Conservation (phyloP, 495 filamentous ascomycete genomes). For the Penicillium steckii region DNA sequence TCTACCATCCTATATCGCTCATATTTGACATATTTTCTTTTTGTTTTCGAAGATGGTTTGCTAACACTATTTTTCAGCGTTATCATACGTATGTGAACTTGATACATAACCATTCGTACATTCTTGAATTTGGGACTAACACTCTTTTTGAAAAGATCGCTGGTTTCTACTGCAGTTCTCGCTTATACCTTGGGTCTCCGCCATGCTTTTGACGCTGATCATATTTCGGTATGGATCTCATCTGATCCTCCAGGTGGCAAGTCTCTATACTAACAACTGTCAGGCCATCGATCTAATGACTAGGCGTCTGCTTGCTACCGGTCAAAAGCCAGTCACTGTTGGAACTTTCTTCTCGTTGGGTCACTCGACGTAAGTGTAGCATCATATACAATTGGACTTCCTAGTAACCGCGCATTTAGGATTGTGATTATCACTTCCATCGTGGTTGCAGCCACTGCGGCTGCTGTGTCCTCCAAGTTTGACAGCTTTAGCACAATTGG, state of each 20-base stretch:
- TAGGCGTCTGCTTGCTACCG: slow-evolving; percentile 80
- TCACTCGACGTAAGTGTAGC: slow-evolving; percentile 67
- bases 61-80: slow-evolving; percentile 19
- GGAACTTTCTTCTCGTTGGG: slow-evolving; percentile 95
- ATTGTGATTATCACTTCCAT: slow-evolving; percentile 90
- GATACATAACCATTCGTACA: neutral
- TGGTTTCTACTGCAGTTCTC: slow-evolving; percentile 77
- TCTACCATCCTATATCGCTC: neutral
- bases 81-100: slow-evolving; percentile 35
- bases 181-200: slow-evolving; percentile 88
- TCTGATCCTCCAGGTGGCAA: neutral
- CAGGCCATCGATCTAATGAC: slow-evolving; percentile 96
- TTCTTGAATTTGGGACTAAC: neutral
- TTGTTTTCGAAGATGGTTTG: neutral
- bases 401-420: slow-evolving; percentile 25
- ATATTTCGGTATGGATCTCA: slow-evolving; percentile 64
- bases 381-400: neutral
- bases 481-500: slow-evolving; percentile 79
- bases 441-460: slow-evolving; percentile 85
- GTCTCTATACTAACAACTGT: neutral
- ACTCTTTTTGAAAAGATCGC: slow-evolving; percentile 34
- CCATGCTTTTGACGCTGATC: slow-evolving; percentile 94
- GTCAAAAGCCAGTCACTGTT: slow-evolving; percentile 85
- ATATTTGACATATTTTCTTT: neutral
- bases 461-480: slow-evolving; percentile 76